Evolutionary conservation across 1,139 yeast species (phyloP).

Genomic region (Protomyces inouyei): DNA sequence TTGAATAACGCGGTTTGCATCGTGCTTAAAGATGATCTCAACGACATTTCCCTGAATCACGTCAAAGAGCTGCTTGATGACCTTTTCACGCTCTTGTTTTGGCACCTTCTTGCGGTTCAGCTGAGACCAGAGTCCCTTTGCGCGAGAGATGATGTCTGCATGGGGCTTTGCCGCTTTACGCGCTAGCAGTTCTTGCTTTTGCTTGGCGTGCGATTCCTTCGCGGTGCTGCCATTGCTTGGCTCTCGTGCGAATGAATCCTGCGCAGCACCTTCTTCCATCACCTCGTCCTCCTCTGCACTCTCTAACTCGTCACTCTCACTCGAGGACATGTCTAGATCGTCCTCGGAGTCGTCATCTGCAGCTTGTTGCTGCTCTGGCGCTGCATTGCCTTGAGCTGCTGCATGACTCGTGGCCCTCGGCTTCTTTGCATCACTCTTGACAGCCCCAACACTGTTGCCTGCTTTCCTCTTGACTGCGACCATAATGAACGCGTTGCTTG

Average conservation of each 20-base stretch:
- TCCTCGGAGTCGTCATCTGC: slow-evolving; percentile 37
- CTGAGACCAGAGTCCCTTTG: slow-evolving; percentile 86
- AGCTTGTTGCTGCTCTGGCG: neutral
- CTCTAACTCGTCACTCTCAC: neutral
- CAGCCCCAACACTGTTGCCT: neutral
- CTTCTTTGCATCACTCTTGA: neutral
- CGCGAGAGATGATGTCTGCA: slow-evolving; percentile 77
- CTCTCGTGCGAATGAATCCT: slow-evolving; percentile 26
- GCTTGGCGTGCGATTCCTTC: slow-evolving; percentile 75
- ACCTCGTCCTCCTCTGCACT: neutral
- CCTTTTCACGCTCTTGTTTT: slow-evolving; percentile 67
- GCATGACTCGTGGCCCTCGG: neutral
- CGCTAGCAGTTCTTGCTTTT: slow-evolving; percentile 69
- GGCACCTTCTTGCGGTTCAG: slow-evolving; percentile 82
- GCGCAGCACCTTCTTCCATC: slow-evolving; percentile 15
- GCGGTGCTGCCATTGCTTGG: slow-evolving; percentile 35
- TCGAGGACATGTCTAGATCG: slow-evolving; percentile 36
- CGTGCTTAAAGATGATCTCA: slow-evolving; percentile 90
- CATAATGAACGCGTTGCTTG: neutral
- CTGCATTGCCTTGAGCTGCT: neutral
- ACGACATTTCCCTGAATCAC: slow-evolving; percentile 68
- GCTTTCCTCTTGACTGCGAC: neutral
- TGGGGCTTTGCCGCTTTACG: slow-evolving; percentile 82
- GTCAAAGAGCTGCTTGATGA: slow-evolving; percentile 81
- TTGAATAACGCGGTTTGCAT: slow-evolving; percentile 93